Evolutionary conservation across 306 rosid genomes (phyloP), one percentile per base, ranked within the genome.

Genomic region (Gastrolobium bilobum): DNA sequence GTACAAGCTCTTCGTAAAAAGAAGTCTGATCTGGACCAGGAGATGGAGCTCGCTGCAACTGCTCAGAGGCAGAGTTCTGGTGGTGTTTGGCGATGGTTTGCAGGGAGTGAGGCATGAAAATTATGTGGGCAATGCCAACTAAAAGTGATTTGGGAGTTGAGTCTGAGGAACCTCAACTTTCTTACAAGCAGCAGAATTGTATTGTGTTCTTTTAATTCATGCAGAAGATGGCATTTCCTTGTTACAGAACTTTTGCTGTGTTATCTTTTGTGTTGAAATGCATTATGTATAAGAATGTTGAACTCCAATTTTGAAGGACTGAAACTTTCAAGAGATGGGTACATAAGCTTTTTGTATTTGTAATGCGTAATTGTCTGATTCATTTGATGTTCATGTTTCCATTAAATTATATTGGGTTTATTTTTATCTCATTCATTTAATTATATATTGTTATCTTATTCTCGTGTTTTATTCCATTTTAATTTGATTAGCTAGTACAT

Each of bases 81-180:
- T 35, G 89, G 99, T 62, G 89, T 87, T 72, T 93, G 97, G 99
- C 84, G 93, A 65, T 96, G 94, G 98, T 87, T 96, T 37, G 88
- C 88, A 56, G 86, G 79, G 61, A 71, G 80, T 39, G 84, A 75
- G 30, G 68, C 68, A 43, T 81, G 53, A 87, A 62, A 73, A 33
- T 37, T 7, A 35, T 7, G 70, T 63, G 43, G 40, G 79, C 56
- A 65, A 35, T 46, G 67, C 44, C 50, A 51, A 61, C 71, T 50
- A 37, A 78, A 76, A 77, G 71, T 75, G 68, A 26, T 53, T 72
- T 60, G 61, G 79, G 60, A 40, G 66, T 76, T 60, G 64, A 48
- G 77, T 57, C 61, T 11, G 56, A 80, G 62, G 51, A 86, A 43
- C 69, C 37, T 6, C 50, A 34, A 33, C 73, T 42, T 34, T 44